phyloP scores from a whole-genome alignment of 2,329 filamentous ascomycete species.

The Fusarium sp. region DNA sequence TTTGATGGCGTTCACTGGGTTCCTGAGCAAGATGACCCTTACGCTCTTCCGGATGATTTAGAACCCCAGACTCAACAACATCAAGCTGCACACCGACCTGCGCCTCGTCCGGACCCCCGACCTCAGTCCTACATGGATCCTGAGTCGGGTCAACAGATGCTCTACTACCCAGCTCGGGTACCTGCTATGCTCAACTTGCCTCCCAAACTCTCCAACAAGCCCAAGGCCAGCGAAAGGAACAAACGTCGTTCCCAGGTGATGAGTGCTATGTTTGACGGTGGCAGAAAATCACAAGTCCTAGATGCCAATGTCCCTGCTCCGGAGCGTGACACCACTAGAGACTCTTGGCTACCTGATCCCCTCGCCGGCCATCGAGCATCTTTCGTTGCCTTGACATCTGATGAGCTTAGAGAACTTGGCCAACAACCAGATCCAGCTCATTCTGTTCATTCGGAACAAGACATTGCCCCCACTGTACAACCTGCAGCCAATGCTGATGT shows the following conservation, averaged over 20 bases:
- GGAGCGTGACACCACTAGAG: constrained; percentile 37
- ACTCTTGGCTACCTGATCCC: constrained; percentile 62
- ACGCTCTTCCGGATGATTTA: constrained; percentile 30
- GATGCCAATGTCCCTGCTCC: constrained; percentile 19
- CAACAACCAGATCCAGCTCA: constrained; percentile 35
- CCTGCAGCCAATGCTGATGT: constrained; percentile 33
- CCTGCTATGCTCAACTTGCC: constrained; percentile 94
- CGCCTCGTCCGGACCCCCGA: constrained; percentile 47
- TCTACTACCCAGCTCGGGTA: constrained; percentile 95
- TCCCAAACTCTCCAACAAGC: constrained; percentile 82
- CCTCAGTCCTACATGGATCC: constrained; percentile 73
- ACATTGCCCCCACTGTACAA: constrained; percentile 22
- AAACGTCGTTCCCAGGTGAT: constrained; percentile 80
- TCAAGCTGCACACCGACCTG: constrained; percentile 45
- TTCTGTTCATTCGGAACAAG: constrained; percentile 37
- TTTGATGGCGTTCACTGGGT: constrained; percentile 85
- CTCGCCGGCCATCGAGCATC: constrained; percentile 55
- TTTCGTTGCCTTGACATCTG: constrained; percentile 50
- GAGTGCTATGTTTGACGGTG: constrained; percentile 64
- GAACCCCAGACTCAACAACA: constrained; percentile 33
- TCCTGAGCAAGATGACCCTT: constrained; percentile 59
- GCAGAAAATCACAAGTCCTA: constrained; percentile 43
- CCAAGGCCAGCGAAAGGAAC: constrained; percentile 72
- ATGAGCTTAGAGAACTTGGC: constrained; percentile 40
- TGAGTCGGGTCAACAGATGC: constrained; percentile 80